These are phyloP conservation scores for Priceomyces carsonii DNA, from an alignment of 805 yeast species.

Conservation along the genomic window DNA sequence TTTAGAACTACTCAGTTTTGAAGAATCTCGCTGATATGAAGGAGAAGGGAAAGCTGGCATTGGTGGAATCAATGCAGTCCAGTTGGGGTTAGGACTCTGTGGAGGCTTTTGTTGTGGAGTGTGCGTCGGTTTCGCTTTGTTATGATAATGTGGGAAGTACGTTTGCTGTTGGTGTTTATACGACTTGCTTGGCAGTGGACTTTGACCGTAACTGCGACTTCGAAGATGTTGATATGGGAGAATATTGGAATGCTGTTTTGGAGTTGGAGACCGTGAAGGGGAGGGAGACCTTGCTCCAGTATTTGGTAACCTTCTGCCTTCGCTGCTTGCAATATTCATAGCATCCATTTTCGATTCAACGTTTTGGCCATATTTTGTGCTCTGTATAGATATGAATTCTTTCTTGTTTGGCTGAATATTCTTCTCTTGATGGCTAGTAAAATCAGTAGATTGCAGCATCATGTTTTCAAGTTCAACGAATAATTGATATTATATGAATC, in stretches of 20 bases:
- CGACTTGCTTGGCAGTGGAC: not conserved
- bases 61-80: conserved; percentile 39
- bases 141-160: not conserved
- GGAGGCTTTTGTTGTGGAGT: conserved; percentile 6
- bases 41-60: conserved; percentile 22
- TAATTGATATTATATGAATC: too few relatives aligned
- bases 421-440: too few relatives aligned
- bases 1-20: too few relatives aligned
- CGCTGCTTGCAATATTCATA: too few relatives aligned
- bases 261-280: not conserved
- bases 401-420: conserved; percentile 9
- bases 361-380: too few relatives aligned
- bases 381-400: too few relatives aligned
- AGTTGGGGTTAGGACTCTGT: conserved; percentile 15
- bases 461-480: too few relatives aligned
- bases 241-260: too few relatives aligned
- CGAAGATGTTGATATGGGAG: conserved; percentile 1
- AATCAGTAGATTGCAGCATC: too few relatives aligned
- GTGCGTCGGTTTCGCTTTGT: not conserved
- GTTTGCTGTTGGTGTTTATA: not conserved
- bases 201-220: conserved; percentile 5
- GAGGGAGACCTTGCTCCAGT: conserved; percentile 3
- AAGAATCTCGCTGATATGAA: conserved; percentile 14
- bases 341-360: too few relatives aligned
- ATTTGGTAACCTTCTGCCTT: conserved; percentile 2